A percentile compares a stretch with the other conserved stretches of the same genome.
Evolutionary conservation across 495 filamentous ascomycete genomes (phyloP).

Genomic region (Podospora fimiseda): DNA sequence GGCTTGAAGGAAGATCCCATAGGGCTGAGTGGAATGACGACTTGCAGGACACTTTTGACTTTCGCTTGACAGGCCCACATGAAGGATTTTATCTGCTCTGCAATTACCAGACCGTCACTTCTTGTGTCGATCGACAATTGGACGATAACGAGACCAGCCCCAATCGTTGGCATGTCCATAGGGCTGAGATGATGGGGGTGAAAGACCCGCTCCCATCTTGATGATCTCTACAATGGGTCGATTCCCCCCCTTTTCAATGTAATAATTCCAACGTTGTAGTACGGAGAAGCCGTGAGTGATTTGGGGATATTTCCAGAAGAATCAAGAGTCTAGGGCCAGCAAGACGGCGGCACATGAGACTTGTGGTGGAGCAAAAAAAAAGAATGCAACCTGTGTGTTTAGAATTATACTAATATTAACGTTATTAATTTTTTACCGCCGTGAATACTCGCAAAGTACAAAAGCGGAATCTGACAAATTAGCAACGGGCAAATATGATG

Average conservation of each 20-base stretch:
- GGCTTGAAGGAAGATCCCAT: background rate
- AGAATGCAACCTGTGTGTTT: background rate
- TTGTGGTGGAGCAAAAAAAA: background rate
- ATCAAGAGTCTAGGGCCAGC: background rate
- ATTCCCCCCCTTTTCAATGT: background rate
- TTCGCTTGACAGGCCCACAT: too few relatives aligned
- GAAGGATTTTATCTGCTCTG: constrained; percentile 4
- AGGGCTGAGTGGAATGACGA: background rate
- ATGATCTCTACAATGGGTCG: background rate
- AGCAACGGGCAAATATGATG: background rate
- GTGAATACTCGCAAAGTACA: background rate
- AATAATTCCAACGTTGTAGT: background rate
- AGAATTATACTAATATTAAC: background rate
- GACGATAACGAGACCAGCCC: too few relatives aligned
- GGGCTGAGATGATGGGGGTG: constrained; percentile 22
- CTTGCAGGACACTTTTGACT: constrained; percentile 3
- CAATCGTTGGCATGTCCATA: constrained; percentile 11
- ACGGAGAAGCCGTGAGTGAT: background rate
- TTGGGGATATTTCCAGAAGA: background rate
- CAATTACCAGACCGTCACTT: background rate
- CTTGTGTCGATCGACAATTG: too few relatives aligned
- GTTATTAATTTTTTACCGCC: background rate
- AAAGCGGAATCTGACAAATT: too few relatives aligned
- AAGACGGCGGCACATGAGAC: background rate
- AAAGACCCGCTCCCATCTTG: background rate